Conservation (phyloP, 768 basidiomycete genomes). For the Ramaria sp. region DNA sequence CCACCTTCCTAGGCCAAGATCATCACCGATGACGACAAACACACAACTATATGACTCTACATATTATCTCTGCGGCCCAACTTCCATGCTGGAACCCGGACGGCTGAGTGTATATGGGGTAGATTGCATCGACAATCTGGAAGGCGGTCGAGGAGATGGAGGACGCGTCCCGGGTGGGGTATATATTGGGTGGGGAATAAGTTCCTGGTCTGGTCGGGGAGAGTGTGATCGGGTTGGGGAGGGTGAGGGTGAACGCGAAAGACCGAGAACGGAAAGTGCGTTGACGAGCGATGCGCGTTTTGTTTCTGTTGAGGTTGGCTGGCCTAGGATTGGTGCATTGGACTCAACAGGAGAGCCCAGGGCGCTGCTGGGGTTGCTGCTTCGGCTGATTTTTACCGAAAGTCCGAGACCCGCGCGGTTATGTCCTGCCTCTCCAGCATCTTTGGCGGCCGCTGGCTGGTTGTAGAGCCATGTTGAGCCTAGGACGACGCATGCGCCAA, state of each 20-base stretch:
- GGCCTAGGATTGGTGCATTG: background rate
- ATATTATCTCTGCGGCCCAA: background rate
- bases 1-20: too few relatives aligned
- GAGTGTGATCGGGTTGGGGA: background rate
- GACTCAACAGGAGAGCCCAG: slow-evolving; percentile 1
- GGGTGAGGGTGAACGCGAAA: background rate
- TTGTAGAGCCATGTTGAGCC: slow-evolving; percentile 36
- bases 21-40: too few relatives aligned
- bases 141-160: background rate
- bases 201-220: background rate
- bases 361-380: background rate
- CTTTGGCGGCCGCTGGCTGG: slow-evolving; percentile 13
- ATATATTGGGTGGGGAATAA: slow-evolving; percentile 1
- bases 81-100: background rate
- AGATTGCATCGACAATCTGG: background rate
- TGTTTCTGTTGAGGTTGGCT: background rate
- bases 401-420: background rate
- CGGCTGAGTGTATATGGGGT: background rate
- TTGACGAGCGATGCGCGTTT: slow-evolving; percentile 1
- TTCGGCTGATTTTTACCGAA: background rate
- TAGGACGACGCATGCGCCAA: slow-evolving; percentile 33
- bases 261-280: background rate
- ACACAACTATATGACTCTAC: too few relatives aligned
- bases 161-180: slow-evolving; percentile 5
- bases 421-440: background rate